Base-by-base conservation (phyloP, 2,329 filamentous ascomycete species). In the Nemania bipapillata region DNA sequence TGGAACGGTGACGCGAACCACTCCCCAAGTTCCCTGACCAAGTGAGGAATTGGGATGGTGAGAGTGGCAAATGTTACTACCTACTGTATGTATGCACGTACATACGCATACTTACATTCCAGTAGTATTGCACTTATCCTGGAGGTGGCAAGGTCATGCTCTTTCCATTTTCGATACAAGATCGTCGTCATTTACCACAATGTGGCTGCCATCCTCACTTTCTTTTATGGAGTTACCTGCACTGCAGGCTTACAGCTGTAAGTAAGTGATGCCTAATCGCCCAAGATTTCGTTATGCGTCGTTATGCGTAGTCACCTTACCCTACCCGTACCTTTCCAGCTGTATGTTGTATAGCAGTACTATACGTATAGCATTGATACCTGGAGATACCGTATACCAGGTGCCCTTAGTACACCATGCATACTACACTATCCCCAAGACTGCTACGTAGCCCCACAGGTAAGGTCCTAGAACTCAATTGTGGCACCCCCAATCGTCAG, bases 1-100 rank as follows among this genome's bases (percentile, higher is more conserved):
- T 69, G 66, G 54, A 53, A 63, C 47, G 26, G 37, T 66, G 66
- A 69, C 66, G 66, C 47, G 53, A 58, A 58, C 37, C 35, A 26
- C 57, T 12, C 15, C 30, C n/a, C 4, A 45, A 47, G 20, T 40
- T 24, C 56, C 56, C 12, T 42, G 32, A 24, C 42, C 60, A 63
- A 56, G 37, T 49, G 52, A 49, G n/a, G 40, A 56, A 63, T 45
- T 63, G 28, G 28, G 26, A 53, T 53, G 52, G 42, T 68, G 50
- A 57, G 53, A 62, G 66, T 68, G 66, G 66, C 66, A 53, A 68
- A 56, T 37, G 20, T 11, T 37, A 50, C 47, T 24, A 50, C 40
- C 40, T 45, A n/a, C n/a, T n/a, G n/a, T n/a, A n/a, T n/a, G n/a
- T n/a, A n/a, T n/a, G n/a, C n/a, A n/a, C 17, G 15, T 45, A 45